Conservation (phyloP, 441 rosid species). For the Daphne laureola region DNA sequence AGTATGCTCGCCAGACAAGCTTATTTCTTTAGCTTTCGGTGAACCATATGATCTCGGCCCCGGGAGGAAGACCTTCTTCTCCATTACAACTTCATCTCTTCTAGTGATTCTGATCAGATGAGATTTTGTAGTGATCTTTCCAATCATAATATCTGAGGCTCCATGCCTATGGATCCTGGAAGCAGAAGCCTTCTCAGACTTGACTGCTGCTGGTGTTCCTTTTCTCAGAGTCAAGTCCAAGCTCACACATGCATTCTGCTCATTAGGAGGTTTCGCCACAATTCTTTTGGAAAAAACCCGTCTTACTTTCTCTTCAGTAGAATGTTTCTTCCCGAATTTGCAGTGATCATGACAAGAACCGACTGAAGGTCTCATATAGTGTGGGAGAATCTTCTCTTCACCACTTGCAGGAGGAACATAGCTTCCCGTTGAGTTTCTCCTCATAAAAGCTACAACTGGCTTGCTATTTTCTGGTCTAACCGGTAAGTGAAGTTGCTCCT, state of each 20-base stretch:
- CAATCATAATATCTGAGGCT: constrained; percentile 1
- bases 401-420: constrained; percentile 21
- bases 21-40: constrained; percentile 23
- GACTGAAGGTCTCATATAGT: constrained; percentile 61
- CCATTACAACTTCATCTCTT: constrained; percentile 13
- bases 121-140: constrained; percentile 18
- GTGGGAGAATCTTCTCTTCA: constrained; percentile 36
- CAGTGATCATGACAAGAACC: constrained; percentile 86
- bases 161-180: constrained; percentile 12
- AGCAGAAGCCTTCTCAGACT: constrained; percentile 19
- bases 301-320: constrained; percentile 33
- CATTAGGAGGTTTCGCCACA: constrained; percentile 22
- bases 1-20: constrained; percentile 9
- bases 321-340: constrained; percentile 59
- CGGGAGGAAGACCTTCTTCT: constrained; percentile 20
- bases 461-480: constrained; percentile 25
- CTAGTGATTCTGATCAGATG: constrained; percentile 10
- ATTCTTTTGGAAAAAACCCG: constrained; percentile 28
- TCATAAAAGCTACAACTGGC: constrained; percentile 26
- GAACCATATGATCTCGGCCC: constrained; percentile 22
- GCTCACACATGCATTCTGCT: constrained; percentile 16
- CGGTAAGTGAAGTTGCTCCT: constrained; percentile 26
- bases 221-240: constrained; percentile 24
- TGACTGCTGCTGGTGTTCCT: constrained; percentile 18
- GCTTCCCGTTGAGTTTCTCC: constrained; percentile 39